Percentiles rank a stretch among this genome's conserved stretches.
Conservation (phyloP, 2,329 filamentous ascomycete genomes). For the Neonectria punicea region DNA sequence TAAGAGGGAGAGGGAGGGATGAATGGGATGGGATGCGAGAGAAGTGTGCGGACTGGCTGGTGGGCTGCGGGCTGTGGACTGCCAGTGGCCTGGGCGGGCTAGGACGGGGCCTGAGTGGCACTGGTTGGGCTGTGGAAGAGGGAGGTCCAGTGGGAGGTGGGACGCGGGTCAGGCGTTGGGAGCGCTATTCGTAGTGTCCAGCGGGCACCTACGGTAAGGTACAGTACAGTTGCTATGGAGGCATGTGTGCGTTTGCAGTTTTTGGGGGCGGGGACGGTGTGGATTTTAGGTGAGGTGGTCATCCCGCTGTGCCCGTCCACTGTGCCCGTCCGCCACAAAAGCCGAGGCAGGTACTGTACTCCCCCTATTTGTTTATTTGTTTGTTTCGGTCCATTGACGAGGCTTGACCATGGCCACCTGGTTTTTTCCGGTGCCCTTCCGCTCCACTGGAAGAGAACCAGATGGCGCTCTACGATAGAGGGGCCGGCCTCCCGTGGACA, state of each 20-base stretch:
- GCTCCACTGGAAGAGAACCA: neutral
- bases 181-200: slow-evolving; percentile 7
- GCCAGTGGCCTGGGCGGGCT: slow-evolving; percentile 29
- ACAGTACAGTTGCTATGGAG: neutral
- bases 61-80: slow-evolving; percentile 20
- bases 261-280: neutral
- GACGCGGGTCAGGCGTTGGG: slow-evolving; percentile 41
- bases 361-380: neutral
- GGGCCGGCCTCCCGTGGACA: slow-evolving; percentile 2
- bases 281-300: neutral
- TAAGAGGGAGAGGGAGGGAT: slow-evolving; percentile 34
- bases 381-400: neutral
- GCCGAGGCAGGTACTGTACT: no score
- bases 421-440: neutral
- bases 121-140: neutral
- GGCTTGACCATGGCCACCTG: neutral
- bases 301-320: neutral
- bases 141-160: slow-evolving; percentile 33
- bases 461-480: neutral
- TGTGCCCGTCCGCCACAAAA: neutral
- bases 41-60: slow-evolving; percentile 12
- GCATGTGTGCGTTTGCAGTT: neutral
- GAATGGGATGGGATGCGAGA: slow-evolving; percentile 28
- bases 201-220: neutral
- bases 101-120: slow-evolving; percentile 28